A percentile compares a stretch with the other conserved stretches of the same genome.
These are phyloP conservation scores for Tulasnella calospora DNA, from an alignment of 768 basidiomycete species.

Conservation along the genomic window DNA sequence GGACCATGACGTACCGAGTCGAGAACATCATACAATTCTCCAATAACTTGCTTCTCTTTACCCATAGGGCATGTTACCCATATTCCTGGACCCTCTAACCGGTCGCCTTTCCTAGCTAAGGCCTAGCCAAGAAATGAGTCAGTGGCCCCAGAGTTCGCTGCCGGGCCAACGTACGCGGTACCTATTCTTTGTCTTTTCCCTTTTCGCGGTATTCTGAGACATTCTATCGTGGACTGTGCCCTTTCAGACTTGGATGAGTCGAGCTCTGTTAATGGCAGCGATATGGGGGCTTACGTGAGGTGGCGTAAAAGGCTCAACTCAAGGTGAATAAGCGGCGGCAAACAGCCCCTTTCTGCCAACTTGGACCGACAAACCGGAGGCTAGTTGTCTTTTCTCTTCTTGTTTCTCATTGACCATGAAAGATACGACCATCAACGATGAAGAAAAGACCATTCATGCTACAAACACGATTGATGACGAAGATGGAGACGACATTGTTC, in stretches of 20 bases:
- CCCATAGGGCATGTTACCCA: conserved; percentile 85
- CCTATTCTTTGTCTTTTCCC: conserved; percentile 20
- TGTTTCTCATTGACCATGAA: neutral
- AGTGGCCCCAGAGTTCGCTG: neutral
- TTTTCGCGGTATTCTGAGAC: neutral
- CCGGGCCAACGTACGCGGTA: neutral
- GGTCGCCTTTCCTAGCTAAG: conserved; percentile 55
- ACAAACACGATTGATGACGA: neutral
- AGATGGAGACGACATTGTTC: neutral
- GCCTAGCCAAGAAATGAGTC: conserved; percentile 38
- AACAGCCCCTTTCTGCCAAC: conserved; percentile 5
- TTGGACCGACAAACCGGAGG: neutral
- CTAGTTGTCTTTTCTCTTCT: neutral
- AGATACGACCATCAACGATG: neutral
- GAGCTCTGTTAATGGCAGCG: neutral
- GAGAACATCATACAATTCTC: conserved; percentile 74
- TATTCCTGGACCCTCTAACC: conserved; percentile 72
- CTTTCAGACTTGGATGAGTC: neutral
- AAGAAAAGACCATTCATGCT: neutral
- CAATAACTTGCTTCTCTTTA: conserved; percentile 71
- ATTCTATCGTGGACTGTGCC: neutral
- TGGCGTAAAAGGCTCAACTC: neutral
- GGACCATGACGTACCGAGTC: conserved; percentile 50
- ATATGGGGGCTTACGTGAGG: neutral
- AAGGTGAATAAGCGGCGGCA: neutral